Evolutionary conservation across 805 yeast genomes (phyloP), one percentile per base, ranked within the genome.

Genomic region (Wickerhamiella galacta): DNA sequence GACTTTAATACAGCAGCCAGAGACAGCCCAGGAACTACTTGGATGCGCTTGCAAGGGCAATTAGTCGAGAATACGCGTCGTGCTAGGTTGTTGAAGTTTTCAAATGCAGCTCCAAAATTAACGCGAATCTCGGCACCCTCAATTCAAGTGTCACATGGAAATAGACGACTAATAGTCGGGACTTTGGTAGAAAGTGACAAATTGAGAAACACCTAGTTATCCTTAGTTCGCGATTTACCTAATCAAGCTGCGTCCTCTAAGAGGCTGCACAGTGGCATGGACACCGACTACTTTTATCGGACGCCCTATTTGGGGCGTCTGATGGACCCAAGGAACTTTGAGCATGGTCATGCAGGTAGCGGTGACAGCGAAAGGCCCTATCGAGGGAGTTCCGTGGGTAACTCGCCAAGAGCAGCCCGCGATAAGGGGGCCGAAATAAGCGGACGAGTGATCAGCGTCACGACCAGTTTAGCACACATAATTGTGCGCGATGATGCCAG

Each of bases 391-490:
- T 24, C 28, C 6, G 29, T 40, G 3, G 48, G 43, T 8, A 17
- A n/a, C 4, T 35, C 36, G 10, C 49, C 51, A 2, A 32, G 32
- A 3, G 18, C 30, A 2, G 47, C 46, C n/a, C 38, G 40, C 10
- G 15, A 21, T 14, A 38, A 33, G 5, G 51, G 49, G 6, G 47
- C 44, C 12, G 34, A 39, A 20, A 52, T 68, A n/a, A 61, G 71
- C 6, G 92, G 92, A 0, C 58, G 92, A 20, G 66, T 79, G 32
- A 53, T 79, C 42, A 66, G 69, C 38, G 79, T 72, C 31, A 68
- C 75, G 62, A 68, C 85, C 11, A 68, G 65, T 41, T 60, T 79
- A 36, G 83, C 90, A 3, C 66, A 69, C 30, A 75, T 68, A 39
- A 68, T 76, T 35, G 66, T 59, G 39, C 50, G 58, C 25, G 51